Evolutionary conservation across 768 basidiomycete genomes (phyloP), one percentile per base, ranked within the genome.

Genomic region (Crassisporium funariophilum): DNA sequence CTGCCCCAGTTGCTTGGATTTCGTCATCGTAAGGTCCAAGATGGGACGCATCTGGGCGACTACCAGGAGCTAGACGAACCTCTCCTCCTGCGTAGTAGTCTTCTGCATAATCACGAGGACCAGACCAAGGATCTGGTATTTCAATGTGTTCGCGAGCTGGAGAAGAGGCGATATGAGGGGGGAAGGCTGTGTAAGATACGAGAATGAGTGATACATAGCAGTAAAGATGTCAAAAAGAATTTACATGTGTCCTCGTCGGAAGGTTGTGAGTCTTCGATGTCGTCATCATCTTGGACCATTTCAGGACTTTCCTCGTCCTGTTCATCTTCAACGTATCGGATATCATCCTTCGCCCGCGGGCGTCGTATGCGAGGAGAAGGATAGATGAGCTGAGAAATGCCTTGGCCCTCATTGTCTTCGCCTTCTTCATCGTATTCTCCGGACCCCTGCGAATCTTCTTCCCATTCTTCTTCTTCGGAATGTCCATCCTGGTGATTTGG

Each of bases 31-130:
- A 41, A 3, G 47, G 44, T 9, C 47, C 47, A 34, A 58, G 23
- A 23, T 50, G 51, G 38, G 56, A 46, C 21, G 54, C 42, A 31
- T 49, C 41, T 4, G 19, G 10, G 10, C 37, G 22, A 4, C 12
- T 29, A 27, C 46, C 44, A 24, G 40, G 46, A 9, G 46, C 13
- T 10, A 19, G 27, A 25, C 38, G 49, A 22, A 45, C 40, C 36
- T 65, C 60, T 12, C 67, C 67, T 13, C 64, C 61, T 8, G 68
- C 50, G 46, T 69, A 71, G 35, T 62, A 68, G 38, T 72, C 70
- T 52, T 71, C 60, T 1, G 70, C 70, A 47, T 64, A 66, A n/a
- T 41, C 64, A 41, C 54, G 53, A 12, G 66, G 64, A 11, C 63
- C 65, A 40, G 54, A 55, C 71, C 70, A 71, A 21, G 64, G 65